Evolutionary conservation across 169 alveolate species (phyloP).

Genomic region (Theileria annulata): DNA sequence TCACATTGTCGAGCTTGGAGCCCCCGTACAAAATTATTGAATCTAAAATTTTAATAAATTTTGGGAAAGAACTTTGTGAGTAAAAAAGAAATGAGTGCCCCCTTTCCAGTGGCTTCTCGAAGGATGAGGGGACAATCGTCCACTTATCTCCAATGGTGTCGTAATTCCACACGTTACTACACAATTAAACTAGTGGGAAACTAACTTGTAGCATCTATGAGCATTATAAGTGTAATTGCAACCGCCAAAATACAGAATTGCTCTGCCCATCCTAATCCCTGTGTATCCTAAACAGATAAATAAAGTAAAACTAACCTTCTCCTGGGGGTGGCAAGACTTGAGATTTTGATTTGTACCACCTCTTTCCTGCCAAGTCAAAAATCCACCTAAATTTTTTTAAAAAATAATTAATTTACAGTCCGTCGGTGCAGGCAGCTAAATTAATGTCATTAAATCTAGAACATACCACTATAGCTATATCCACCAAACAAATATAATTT

Average conservation of each 20-base stretch:
- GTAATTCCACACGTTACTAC: slow-evolving; percentile 53
- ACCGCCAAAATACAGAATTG: slow-evolving; percentile 62
- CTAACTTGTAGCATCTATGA: slow-evolving; percentile 59
- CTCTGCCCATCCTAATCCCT: slow-evolving; percentile 57
- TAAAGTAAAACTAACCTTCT: slow-evolving; percentile 30
- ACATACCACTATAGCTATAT: slow-evolving; percentile 57
- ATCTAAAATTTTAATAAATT: slow-evolving; percentile 19
- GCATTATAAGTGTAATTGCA: slow-evolving; percentile 57
- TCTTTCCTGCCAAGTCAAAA: slow-evolving; percentile 21
- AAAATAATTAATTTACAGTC: slow-evolving; percentile 24
- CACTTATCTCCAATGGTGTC: slow-evolving; percentile 54
- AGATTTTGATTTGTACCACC: slow-evolving; percentile 40
- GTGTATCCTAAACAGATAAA: slow-evolving; percentile 15
- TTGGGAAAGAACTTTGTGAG: neutral
- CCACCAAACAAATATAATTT: slow-evolving; percentile 60
- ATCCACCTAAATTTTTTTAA: slow-evolving; percentile 40
- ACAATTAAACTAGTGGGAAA: neutral
- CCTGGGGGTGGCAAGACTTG: slow-evolving; percentile 51
- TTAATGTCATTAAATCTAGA: neutral
- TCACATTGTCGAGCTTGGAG: slow-evolving; percentile 48
- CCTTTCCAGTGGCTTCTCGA: slow-evolving; percentile 31
- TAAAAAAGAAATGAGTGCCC: slow-evolving; percentile 36
- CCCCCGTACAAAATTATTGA: slow-evolving; percentile 46
- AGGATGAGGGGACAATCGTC: slow-evolving; percentile 57
- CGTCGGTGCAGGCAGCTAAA: slow-evolving; percentile 49